Base-by-base conservation (phyloP, 1,284 basidiomycete genomes). In the Cryptococcus neoformans region DNA sequence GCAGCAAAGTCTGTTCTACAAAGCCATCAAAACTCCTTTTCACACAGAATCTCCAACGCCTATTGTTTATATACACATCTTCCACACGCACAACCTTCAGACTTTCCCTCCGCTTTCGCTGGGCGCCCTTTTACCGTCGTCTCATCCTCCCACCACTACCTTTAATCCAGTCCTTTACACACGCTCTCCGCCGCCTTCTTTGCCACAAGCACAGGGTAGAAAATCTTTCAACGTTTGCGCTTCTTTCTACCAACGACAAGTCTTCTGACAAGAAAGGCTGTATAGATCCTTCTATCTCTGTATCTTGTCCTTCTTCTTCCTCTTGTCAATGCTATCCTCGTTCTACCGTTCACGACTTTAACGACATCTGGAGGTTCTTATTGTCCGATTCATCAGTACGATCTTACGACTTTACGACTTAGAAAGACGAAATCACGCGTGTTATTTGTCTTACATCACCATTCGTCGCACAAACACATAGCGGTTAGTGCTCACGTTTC, bases 201-300 rank as follows among this genome's bases (percentile, higher is more conserved):
- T 51, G 39, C 17, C 49, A 16, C 51, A 35, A 11, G 8, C n/a
- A 40, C n/a, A 44, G 42, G 46, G 58, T 64, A 61, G 62, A 64
- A 52, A 14, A 57, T 64, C 62, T 41, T 53, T 59, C 62, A 64
- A 64, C 62, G 55, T 57, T 59, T 21, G 21, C 21, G 21, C 21
- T 21, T 21, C 21, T 21, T 21, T 21, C 21, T 21, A 21, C 21
- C 21, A 21, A 21, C 21, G 21, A 21, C 21, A 21, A 21, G 21
- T 21, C 21, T 21, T 21, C 21, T 21, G 21, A 21, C 21, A 21
- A 21, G 21, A 21, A 21, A 21, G 21, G 21, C 21, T 21, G 21
- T 21, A 21, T 21, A 21, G 21, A 21, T 21, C 21, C 21, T 21
- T 21, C 21, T 21, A 21, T 21, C 21, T 21, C 21, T 21, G 21